Conservation (phyloP, 2,329 filamentous ascomycete genomes). For the Aspergillus alliaceus region DNA sequence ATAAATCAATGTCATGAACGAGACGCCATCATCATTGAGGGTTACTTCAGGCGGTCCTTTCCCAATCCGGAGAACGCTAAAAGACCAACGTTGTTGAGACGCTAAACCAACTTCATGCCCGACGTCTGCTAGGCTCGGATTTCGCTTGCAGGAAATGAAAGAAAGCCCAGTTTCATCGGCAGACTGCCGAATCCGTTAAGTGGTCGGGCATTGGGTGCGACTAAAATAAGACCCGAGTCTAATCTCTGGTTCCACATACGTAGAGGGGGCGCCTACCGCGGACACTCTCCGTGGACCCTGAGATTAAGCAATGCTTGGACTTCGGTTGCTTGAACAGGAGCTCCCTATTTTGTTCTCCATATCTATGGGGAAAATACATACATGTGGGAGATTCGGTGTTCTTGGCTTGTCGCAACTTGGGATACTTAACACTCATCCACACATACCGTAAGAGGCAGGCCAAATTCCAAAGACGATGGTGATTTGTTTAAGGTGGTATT, state of each 20-base stretch:
- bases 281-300: background rate
- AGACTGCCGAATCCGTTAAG: background rate
- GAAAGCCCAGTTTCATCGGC: background rate
- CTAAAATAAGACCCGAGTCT: background rate
- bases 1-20: background rate
- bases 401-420: background rate
- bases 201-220: background rate
- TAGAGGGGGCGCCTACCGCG: background rate
- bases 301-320: background rate
- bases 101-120: background rate
- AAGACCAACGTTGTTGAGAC: background rate
- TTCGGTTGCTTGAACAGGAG: background rate
- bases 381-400: background rate
- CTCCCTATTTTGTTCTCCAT: background rate
- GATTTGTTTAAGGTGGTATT: background rate
- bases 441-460: background rate
- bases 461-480: background rate
- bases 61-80: background rate
- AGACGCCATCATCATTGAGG: background rate
- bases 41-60: background rate
- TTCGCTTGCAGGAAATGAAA: background rate
- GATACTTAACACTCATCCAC: background rate
- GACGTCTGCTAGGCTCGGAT: background rate
- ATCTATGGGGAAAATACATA: background rate
- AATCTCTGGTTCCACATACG: background rate